Conservation (phyloP, 306 rosid genomes). For the Prosopis cineraria region DNA sequence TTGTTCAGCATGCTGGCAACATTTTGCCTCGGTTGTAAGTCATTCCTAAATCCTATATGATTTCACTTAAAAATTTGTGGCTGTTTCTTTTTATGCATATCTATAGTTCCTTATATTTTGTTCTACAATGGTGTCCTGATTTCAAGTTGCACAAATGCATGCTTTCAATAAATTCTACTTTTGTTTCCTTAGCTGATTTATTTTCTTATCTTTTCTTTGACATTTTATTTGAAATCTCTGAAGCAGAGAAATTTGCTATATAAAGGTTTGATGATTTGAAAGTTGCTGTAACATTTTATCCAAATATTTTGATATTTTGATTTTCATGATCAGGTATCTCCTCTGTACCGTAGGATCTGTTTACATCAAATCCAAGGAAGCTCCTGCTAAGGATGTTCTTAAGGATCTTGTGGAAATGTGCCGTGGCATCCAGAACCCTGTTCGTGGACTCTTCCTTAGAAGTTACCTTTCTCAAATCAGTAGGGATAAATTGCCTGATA, state of each 20-base stretch:
- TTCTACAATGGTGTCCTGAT: background rate
- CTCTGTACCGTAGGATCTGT: constrained; percentile 97
- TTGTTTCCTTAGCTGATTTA: background rate
- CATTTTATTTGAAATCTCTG: constrained; percentile 13
- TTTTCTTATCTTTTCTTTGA: background rate
- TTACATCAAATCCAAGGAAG: constrained; percentile 86
- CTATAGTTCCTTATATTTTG: background rate
- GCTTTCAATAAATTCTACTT: background rate
- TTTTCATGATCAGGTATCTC: constrained; percentile 67
- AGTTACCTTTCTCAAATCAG: constrained; percentile 70
- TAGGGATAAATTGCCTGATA: constrained; percentile 61
- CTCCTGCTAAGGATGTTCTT: constrained; percentile 93
- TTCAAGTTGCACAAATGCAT: background rate
- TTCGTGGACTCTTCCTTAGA: constrained; percentile 79
- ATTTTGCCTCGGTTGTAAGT: constrained; percentile 94
- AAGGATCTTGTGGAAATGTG: constrained; percentile 98
- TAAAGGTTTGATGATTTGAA: background rate
- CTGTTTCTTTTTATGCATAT: background rate
- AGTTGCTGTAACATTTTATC: background rate
- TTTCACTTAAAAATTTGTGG: background rate
- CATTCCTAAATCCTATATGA: background rate
- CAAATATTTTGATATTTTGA: constrained; percentile 15
- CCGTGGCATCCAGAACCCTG: constrained; percentile 88
- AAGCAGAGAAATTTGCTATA: background rate
- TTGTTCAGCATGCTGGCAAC: constrained; percentile 98